phyloP scores from a whole-genome alignment of 2,329 filamentous ascomycete genomes.

The Ustilaginoidea virens region DNA sequence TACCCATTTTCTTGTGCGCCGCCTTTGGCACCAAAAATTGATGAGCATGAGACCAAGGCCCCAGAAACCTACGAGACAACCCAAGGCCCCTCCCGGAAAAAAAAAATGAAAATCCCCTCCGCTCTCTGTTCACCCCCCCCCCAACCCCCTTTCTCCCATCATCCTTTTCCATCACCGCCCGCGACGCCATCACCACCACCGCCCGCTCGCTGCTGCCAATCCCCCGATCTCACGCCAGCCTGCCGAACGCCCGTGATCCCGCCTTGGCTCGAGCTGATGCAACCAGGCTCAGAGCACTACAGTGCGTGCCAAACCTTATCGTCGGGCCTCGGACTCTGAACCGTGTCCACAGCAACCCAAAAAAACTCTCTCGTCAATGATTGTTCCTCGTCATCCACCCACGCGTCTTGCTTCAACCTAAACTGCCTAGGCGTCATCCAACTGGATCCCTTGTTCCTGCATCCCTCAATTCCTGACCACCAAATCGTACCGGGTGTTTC shows the following conservation, averaged over 20 bases:
- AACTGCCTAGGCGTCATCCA: neutral
- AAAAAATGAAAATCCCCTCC: slow-evolving; percentile 17
- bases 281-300: slow-evolving; percentile 7
- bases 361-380: no score
- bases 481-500: no score
- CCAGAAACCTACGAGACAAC: slow-evolving; percentile 22
- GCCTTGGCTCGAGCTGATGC: slow-evolving; percentile 11
- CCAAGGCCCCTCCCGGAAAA: slow-evolving; percentile 13
- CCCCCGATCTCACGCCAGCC: slow-evolving; percentile 14
- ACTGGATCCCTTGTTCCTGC: neutral
- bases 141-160: slow-evolving; percentile 8
- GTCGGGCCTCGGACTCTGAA: neutral
- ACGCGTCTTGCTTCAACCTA: slow-evolving; percentile 2
- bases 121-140: slow-evolving; percentile 11
- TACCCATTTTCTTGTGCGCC: slow-evolving; percentile 21
- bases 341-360: slow-evolving; percentile 1
- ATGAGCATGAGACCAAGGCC: slow-evolving; percentile 25
- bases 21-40: slow-evolving; percentile 23
- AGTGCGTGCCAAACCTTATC: slow-evolving; percentile 8
- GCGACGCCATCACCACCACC: slow-evolving; percentile 11
- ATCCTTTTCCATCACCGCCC: slow-evolving; percentile 12
- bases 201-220: slow-evolving; percentile 4
- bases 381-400: neutral
- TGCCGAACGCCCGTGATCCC: slow-evolving; percentile 12
- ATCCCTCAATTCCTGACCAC: neutral